A percentile compares a stretch with the other conserved stretches of the same genome.
phyloP scores from a whole-genome alignment of 441 rosid species.

The Capsella rubella region DNA sequence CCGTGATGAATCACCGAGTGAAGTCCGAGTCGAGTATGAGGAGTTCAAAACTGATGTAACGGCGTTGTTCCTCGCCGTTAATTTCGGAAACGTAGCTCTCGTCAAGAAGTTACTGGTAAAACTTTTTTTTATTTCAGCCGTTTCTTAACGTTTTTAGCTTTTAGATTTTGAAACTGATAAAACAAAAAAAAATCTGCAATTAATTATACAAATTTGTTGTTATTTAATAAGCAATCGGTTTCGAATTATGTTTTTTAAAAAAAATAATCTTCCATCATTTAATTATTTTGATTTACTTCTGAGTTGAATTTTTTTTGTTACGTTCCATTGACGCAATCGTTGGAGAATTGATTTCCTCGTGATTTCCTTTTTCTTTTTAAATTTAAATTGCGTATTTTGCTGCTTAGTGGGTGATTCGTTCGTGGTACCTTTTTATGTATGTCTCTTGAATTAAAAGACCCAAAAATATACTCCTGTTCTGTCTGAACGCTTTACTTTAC shows the following conservation, averaged over 20 bases:
- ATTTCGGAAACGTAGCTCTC: conserved; percentile 73
- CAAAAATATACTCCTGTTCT: conserved; percentile 4
- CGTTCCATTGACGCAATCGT: conserved; percentile 3
- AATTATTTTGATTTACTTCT: background rate
- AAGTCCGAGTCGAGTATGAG: conserved; percentile 70
- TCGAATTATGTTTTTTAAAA: background rate
- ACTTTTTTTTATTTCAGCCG: background rate
- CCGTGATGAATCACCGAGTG: conserved; percentile 66
- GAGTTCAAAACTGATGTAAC: conserved; percentile 96
- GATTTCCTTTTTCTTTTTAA: conserved; percentile 17
- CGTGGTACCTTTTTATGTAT: conserved; percentile 26
- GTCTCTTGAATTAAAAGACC: conserved; percentile 31
- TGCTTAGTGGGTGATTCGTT: background rate
- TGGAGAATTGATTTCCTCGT: conserved; percentile 31
- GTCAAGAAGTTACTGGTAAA: conserved; percentile 85
- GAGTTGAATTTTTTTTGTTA: background rate
- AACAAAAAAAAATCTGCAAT: conserved; percentile 7
- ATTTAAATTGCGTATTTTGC: conserved; percentile 21
- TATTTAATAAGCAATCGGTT: conserved; percentile 21
- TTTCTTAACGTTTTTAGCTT: background rate
- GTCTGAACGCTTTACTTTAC: conserved; percentile 26
- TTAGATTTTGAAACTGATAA: conserved; percentile 21
- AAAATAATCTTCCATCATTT: background rate
- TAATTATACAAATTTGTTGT: conserved; percentile 17
- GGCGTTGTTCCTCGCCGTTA: conserved; percentile 85